Percentiles rank a stretch among this genome's conserved stretches.
Evolutionary conservation across 805 yeast genomes (phyloP).

Genomic region (Ogataea ganodermae): DNA sequence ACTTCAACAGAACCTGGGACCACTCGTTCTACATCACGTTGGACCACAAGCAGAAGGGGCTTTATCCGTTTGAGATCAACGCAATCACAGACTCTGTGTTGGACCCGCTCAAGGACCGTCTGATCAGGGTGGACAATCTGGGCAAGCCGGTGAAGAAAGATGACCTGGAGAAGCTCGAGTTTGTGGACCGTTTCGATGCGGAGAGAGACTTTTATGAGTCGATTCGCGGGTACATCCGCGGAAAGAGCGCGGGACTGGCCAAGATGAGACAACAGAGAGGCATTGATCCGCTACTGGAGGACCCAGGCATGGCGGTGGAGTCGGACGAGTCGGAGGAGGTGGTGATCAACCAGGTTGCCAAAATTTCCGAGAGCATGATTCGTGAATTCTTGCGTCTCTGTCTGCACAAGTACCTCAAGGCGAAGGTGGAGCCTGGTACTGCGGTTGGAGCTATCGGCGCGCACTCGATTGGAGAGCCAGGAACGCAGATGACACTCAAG

Average conservation of each 20-base stretch:
- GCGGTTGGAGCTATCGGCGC: constrained; percentile 99
- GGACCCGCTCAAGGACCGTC: constrained; percentile 57
- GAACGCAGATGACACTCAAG: constrained; percentile 95
- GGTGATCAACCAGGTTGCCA: constrained; percentile 64
- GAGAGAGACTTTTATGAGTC: constrained; percentile 84
- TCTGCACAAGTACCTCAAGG: constrained; percentile 77
- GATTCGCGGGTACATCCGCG: constrained; percentile 59
- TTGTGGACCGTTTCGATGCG: constrained; percentile 83
- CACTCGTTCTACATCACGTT: constrained; percentile 80
- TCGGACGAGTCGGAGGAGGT: constrained; percentile 33
- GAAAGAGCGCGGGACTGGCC: constrained; percentile 60
- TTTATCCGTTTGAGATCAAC: constrained; percentile 71
- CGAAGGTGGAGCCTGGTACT: constrained; percentile 97
- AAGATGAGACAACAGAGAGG: constrained; percentile 55
- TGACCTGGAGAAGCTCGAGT: constrained; percentile 54
- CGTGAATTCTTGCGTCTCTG: constrained; percentile 72
- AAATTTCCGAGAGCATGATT: constrained; percentile 64
- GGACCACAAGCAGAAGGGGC: constrained; percentile 50
- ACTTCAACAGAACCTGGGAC: constrained; percentile 92
- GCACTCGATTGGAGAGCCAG: constrained; percentile 98
- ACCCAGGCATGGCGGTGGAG: constrained; percentile 36
- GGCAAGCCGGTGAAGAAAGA: constrained; percentile 54
- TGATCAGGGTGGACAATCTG: constrained; percentile 71
- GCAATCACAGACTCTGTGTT: constrained; percentile 57
- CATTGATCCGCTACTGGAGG: constrained; percentile 41